Base-by-base conservation (phyloP, 2,329 filamentous ascomycete genomes). In the Aspergillus aculeatus region DNA sequence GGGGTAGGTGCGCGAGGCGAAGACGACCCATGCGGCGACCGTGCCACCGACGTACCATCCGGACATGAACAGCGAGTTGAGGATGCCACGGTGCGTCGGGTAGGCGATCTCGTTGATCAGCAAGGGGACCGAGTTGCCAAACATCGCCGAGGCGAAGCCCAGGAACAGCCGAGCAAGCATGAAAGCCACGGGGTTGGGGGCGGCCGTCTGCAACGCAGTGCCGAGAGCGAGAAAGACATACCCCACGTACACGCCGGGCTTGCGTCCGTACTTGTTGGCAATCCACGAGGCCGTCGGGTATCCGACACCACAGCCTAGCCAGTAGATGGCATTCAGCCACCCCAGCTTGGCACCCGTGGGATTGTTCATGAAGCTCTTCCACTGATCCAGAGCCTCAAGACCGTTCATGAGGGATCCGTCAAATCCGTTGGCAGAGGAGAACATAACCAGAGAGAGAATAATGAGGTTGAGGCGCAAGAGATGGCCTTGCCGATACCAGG, bases 81-180 rank as follows among this genome's bases (percentile, higher is more conserved):
- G 58, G 2, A 74, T 68, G 21, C 69, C 70, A 14, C 78, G 72
- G 48, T 80, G 75, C 0, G 69, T 69, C 1, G 77, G 77, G 48
- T 81, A 77, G 6, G 78, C 77, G 24, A 81, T 72, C 61, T 82
- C 80, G 24, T 75, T 79, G 63, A 82, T 74, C 11, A 81, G 65
- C 1, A 78, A 62, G 2, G 76, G 75, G 2, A 71, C 71, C 0
- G 69, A 65, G 2, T 69, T 73, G 10, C 67, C 68, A 23, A 74
- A 72, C 55, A 72, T 70, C 5, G 69, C 75, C 9, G 70, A 69
- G 0, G 71, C 71, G 23, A 72, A 62, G 2, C 78, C 78, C 5
- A 80, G 59, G 31, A 78, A 69, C 26, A 77, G 66, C 3, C 75
- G 72, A 6, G 73, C 70, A 7, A 77, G 56, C 29, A 78, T 61